Percentiles rank a stretch among this genome's conserved stretches.
Evolutionary conservation across 371 early-diverging fungal species (phyloP).

Genomic region (Conidiobolus coronatus): DNA sequence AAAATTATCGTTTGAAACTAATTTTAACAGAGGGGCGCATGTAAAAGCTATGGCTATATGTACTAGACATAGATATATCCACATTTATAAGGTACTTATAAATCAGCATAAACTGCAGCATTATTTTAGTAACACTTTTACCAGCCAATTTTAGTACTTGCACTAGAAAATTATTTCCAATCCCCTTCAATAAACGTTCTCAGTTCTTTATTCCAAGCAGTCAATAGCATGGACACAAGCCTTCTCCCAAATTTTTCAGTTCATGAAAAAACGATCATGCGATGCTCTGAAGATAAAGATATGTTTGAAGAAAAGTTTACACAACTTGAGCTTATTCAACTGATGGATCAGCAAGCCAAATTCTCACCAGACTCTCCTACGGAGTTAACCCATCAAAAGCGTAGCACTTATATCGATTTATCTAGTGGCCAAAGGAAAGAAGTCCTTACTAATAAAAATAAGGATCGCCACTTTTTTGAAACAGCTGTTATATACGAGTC

Average conservation of each 20-base stretch:
- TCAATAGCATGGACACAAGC: constrained; percentile 69
- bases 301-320: constrained; percentile 69
- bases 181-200: constrained; percentile 49
- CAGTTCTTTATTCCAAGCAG: constrained; percentile 48
- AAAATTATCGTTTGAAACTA: not conserved
- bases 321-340: constrained; percentile 7
- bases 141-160: constrained; percentile 65
- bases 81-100: constrained; percentile 65
- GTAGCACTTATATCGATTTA: constrained; percentile 25
- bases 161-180: constrained; percentile 76
- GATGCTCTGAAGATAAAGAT: constrained; percentile 52
- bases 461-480: constrained; percentile 68
- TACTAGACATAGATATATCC: constrained; percentile 65
- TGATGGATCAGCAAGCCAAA: constrained; percentile 8
- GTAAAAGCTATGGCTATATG: constrained; percentile 90
- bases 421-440: constrained; percentile 20
- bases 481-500: constrained; percentile 60
- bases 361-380: not conserved
- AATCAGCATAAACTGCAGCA: not conserved
- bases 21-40: constrained; percentile 41
- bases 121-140: not conserved
- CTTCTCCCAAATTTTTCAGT: constrained; percentile 53
- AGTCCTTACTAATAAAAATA: constrained; percentile 23
- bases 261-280: constrained; percentile 47
- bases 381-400: constrained; percentile 10